Percentiles rank a stretch among this genome's conserved stretches.
These are phyloP conservation scores for Leccinum fibrillosum DNA, from an alignment of 768 basidiomycete genomes.

Conservation along the genomic window DNA sequence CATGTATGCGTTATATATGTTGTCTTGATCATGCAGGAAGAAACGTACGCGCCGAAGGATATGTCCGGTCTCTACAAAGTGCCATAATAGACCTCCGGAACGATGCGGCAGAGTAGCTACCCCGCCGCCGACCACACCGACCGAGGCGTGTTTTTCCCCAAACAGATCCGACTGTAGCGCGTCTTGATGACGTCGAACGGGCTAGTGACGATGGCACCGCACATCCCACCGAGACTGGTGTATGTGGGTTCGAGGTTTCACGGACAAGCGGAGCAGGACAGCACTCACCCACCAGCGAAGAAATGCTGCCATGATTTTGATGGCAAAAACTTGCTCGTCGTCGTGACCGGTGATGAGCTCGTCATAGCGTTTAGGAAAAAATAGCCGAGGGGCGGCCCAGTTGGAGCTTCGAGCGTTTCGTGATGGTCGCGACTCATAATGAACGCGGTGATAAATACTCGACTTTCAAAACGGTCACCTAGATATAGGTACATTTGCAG, in stretches of 20 bases:
- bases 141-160: constrained; percentile 38
- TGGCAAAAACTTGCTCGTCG: constrained; percentile 41
- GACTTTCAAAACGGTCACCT: too few relatives aligned
- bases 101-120: constrained; percentile 30
- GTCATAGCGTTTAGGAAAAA: constrained; percentile 12
- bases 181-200: constrained; percentile 99
- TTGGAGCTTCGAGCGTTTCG: too few relatives aligned
- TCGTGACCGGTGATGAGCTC: constrained; percentile 1
- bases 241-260: constrained; percentile 3
- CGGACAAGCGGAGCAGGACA: not conserved
- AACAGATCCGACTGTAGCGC: constrained; percentile 91
- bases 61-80: constrained; percentile 92
- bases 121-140: constrained; percentile 32
- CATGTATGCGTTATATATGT: not conserved
- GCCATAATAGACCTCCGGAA: constrained; percentile 68
- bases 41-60: constrained; percentile 65
- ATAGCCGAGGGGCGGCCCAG: too few relatives aligned
- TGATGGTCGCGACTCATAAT: too few relatives aligned
- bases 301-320: constrained; percentile 84
- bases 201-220: constrained; percentile 93
- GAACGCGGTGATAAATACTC: too few relatives aligned
- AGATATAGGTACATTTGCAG: too few relatives aligned
- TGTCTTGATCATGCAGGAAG: not conserved
- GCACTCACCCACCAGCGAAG: constrained; percentile 78
- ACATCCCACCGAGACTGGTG: constrained; percentile 90